Evolutionary conservation across 1,284 basidiomycete species (phyloP), one percentile per base, ranked within the genome.

Genomic region (Erythrobasidium hasegawianum): DNA sequence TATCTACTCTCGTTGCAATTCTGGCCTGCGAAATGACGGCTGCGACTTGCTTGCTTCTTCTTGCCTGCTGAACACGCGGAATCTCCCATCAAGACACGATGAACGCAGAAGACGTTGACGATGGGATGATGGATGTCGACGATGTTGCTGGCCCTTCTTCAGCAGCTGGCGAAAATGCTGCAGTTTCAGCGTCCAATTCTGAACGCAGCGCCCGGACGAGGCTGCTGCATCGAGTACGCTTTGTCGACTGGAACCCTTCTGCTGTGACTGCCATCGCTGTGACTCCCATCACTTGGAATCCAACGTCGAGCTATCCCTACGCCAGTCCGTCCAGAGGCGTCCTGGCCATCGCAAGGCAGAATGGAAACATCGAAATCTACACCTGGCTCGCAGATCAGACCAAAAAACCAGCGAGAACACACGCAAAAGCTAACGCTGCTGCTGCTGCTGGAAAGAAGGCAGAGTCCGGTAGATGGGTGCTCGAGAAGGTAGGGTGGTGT

Each of bases 351-450:
- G 96, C 93, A 8, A 86, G 90, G 74, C 90, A 90, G 33, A 97
- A 97, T 78, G 96, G 96, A 24, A 89, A 91, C 75, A 89, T 98
- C 71, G 92, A 97, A 78, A 78, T 98, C 26, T 92, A 87, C 77
- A 86, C 90, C 75, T 97, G 92, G 89, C 84, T 86, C 18, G 85
- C 76, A 39, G 27, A 39, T 24, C 40, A 57, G n/a, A 40, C 24
- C 13, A 10, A 43, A 43, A 33, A 70, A 69, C 22, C 20, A 69
- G 68, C 54, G 65, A 85, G 87, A 40, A 88, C 87, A 74, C 85
- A 84, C 70, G 77, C 10, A 79, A 91, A 45, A 84, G 83, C n/a
- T 87, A 24, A 24, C 16, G n/a, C n/a, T n/a, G n/a, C n/a, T n/a
- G 43, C 43, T 33, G 33, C 33, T n/a, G n/a, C n/a, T n/a, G n/a